A percentile compares a stretch with the other conserved stretches of the same genome.
phyloP scores from a whole-genome alignment of 2,329 filamentous ascomycete species.

The Grosmannia huntii region DNA sequence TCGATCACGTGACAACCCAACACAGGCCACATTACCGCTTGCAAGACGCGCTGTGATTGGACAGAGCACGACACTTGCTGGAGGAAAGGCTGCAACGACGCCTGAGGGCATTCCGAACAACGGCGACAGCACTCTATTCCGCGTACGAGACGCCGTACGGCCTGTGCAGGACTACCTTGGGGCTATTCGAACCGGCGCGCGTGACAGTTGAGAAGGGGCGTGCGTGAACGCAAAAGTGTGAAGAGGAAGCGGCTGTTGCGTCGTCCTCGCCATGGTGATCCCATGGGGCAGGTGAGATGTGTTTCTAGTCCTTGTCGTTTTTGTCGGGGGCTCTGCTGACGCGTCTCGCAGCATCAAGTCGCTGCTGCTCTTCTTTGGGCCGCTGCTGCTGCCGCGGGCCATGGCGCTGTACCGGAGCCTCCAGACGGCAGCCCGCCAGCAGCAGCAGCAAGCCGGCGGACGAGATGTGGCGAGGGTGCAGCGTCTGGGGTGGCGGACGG shows the following conservation, averaged over 20 bases:
- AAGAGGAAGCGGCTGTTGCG: not conserved
- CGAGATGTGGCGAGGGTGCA: not conserved
- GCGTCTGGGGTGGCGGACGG: conserved; percentile 35
- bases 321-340: not conserved
- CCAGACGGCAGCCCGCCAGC: conserved; percentile 24
- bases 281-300: conserved; percentile 36
- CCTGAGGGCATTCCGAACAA: not conserved
- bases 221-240: too few species aligned
- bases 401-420: conserved; percentile 50
- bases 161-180: not conserved
- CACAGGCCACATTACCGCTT: not conserved
- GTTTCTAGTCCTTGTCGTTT: not conserved
- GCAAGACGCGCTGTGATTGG: not conserved
- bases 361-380: conserved; percentile 52
- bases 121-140: not conserved
- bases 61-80: not conserved
- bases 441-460: conserved; percentile 21
- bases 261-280: conserved; percentile 18
- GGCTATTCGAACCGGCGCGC: not conserved
- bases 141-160: not conserved
- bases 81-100: not conserved
- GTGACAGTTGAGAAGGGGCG: not conserved
- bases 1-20: too few species aligned
- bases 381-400: conserved; percentile 55
- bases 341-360: conserved; percentile 27